Percentiles rank a stretch among this genome's conserved stretches.
These are phyloP conservation scores for Xenoacremonium recifei DNA, from an alignment of 2,329 filamentous ascomycete species.

Conservation along the genomic window DNA sequence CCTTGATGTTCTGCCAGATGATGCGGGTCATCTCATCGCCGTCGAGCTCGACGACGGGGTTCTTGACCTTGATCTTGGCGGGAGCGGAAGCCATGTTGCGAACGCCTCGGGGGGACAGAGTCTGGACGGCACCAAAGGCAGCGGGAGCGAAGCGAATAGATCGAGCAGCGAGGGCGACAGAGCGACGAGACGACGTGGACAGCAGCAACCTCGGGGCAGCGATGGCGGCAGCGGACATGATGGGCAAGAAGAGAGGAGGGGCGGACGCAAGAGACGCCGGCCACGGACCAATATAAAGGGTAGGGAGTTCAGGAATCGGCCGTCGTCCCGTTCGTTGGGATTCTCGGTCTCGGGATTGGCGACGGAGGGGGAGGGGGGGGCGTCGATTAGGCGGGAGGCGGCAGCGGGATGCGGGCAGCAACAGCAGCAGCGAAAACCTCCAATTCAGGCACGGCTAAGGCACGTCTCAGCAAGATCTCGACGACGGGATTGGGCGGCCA, in stretches of 20 bases:
- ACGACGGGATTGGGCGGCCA: background rate
- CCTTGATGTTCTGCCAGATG: constrained; percentile 99
- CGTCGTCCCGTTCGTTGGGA: background rate
- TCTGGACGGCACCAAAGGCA: constrained; percentile 52
- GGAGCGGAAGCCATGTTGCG: constrained; percentile 53
- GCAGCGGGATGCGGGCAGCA: no score
- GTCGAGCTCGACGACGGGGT: constrained; percentile 96
- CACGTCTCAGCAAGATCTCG: background rate
- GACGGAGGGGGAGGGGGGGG: no score
- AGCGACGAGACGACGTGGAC: constrained; percentile 26
- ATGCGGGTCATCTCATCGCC: constrained; percentile 96
- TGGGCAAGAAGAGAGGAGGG: constrained; percentile 21
- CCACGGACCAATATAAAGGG: constrained; percentile 19
- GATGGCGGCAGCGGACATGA: constrained; percentile 28
- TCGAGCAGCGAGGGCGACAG: constrained; percentile 31
- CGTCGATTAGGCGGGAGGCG: no score
- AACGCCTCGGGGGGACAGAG: constrained; percentile 62
- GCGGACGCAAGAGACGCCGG: constrained; percentile 15
- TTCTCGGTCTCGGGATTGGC: no score
- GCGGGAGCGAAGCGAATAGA: constrained; percentile 53
- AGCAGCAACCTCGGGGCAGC: constrained; percentile 31
- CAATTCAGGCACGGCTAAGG: background rate
- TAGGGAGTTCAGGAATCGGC: background rate
- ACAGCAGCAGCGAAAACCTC: no score
- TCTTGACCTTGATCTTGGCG: constrained; percentile 98